Evolutionary conservation across 208 protist species (phyloP).

Genomic region (Novymonas esmeraldas): DNA sequence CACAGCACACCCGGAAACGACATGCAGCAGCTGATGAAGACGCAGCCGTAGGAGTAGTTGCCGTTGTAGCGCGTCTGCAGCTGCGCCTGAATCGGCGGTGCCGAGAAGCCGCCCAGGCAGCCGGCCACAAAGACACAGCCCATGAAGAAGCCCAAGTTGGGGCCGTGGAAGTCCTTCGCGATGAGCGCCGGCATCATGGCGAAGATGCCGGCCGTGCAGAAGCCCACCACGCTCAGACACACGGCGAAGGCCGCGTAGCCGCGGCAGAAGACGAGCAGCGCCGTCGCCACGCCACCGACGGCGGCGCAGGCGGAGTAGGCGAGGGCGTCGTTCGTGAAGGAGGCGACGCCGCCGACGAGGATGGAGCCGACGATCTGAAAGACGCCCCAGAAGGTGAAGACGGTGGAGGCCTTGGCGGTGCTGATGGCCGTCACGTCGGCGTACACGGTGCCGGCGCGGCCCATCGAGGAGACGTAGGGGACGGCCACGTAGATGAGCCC

Average conservation of each 20-base stretch:
- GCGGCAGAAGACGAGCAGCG: conserved; percentile 64
- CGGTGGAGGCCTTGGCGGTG: conserved; percentile 60
- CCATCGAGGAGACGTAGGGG: conserved; percentile 85
- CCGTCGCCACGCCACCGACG: conserved; percentile 46
- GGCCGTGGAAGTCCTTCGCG: conserved; percentile 65
- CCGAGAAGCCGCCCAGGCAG: conserved; percentile 75
- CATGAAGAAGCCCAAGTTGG: conserved; percentile 85
- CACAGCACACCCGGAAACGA: conserved; percentile 60
- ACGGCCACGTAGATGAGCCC: conserved; percentile 76
- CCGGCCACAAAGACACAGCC: conserved; percentile 70
- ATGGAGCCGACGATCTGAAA: conserved; percentile 80
- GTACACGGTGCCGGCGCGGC: conserved; percentile 67
- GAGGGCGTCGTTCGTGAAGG: conserved; percentile 58
- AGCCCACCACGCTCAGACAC: conserved; percentile 62
- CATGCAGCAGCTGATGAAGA: conserved; percentile 78
- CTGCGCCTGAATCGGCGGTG: conserved; percentile 74
- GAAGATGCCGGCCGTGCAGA: conserved; percentile 86
- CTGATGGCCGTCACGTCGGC: conserved; percentile 43
- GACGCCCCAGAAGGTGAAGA: conserved; percentile 80
- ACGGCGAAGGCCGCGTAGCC: conserved; percentile 69
- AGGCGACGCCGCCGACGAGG: conserved; percentile 57
- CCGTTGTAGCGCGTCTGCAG: conserved; percentile 63
- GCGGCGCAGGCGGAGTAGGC: conserved; percentile 58
- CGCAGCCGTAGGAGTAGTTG: conserved; percentile 78
- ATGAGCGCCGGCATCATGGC: conserved; percentile 83